Evolutionary conservation across 2,329 filamentous ascomycete genomes (phyloP).

Genomic region (Thermothelomyces thermophilus): DNA sequence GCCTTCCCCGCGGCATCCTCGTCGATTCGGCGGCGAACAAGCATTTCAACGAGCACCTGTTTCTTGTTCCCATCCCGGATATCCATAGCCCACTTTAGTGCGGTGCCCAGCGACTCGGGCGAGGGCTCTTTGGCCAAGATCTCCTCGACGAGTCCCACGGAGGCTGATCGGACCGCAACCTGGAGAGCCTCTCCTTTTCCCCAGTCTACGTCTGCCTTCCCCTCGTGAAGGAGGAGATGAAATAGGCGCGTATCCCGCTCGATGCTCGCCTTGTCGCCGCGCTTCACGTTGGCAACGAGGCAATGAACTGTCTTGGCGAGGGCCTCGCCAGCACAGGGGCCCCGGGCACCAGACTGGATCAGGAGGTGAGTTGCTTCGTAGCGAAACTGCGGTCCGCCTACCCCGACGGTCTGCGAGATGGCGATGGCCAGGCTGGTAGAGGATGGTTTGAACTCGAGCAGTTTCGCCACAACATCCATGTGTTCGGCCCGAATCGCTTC

Average conservation of each 20-base stretch:
- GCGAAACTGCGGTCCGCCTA: conserved; percentile 14
- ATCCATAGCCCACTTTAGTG: conserved; percentile 23
- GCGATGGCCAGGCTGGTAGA: conserved; percentile 18
- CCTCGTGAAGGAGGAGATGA: conserved; percentile 22
- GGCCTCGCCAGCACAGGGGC: conserved; percentile 20
- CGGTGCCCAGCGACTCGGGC: conserved; percentile 21
- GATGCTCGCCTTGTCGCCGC: conserved; percentile 12
- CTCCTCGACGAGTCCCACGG: conserved; percentile 17
- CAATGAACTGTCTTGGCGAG: conserved; percentile 20
- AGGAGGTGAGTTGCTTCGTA: conserved; percentile 18
- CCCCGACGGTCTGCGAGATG: conserved; percentile 19
- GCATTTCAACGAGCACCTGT: conserved; percentile 18
- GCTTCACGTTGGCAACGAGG: conserved; percentile 10
- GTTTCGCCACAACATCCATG: conserved; percentile 18
- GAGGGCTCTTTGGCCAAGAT: conserved; percentile 23
- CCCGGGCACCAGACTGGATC: conserved; percentile 21
- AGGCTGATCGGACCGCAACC: conserved; percentile 19
- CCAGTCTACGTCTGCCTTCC: conserved; percentile 23
- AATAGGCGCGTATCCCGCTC: conserved; percentile 21
- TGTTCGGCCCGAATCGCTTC: conserved; percentile 23
- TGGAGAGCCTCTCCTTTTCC: conserved; percentile 23
- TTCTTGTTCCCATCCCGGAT: conserved; percentile 12
- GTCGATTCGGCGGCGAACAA: conserved; percentile 21
- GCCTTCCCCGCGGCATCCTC: conserved; percentile 23
- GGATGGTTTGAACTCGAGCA: conserved; percentile 22